Evolutionary conservation across 2,329 filamentous ascomycete genomes (phyloP).

Genomic region (Akanthomyces muscarius): DNA sequence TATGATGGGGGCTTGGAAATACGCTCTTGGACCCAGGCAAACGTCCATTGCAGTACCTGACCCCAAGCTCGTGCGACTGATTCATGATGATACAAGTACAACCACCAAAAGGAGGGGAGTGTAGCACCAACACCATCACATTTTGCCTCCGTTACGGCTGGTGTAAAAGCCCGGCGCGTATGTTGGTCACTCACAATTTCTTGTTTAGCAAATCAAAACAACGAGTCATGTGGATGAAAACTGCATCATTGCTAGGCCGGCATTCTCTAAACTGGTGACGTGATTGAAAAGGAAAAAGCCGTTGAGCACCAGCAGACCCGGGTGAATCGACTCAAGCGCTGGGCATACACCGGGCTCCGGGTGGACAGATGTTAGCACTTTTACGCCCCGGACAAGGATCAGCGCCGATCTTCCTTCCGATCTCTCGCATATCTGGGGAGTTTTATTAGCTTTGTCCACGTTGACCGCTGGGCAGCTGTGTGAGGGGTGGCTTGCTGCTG

Average conservation of each 20-base stretch:
- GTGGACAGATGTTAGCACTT: not conserved
- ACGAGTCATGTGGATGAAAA: not conserved
- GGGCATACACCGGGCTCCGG: not conserved
- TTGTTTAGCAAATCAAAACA: not conserved
- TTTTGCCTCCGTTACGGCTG: not conserved
- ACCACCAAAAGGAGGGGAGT: not conserved
- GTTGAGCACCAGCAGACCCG: not conserved
- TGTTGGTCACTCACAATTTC: not conserved
- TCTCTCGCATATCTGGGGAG: not conserved
- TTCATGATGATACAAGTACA: not conserved
- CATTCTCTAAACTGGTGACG: not conserved
- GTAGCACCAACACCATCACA: constrained; percentile 9
- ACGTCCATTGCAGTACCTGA: not conserved
- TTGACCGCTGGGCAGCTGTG: not conserved
- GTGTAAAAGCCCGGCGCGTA: constrained; percentile 1
- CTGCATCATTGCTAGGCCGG: too few relatives aligned
- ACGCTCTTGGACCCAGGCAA: not conserved
- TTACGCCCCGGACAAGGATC: not conserved
- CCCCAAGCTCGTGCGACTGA: constrained; percentile 7
- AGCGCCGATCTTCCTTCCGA: not conserved
- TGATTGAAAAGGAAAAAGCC: not conserved
- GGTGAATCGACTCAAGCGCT: not conserved
- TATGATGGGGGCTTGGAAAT: not conserved
- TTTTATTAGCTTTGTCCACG: not conserved
- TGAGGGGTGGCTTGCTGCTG: not conserved